Base-by-base conservation (phyloP, 2,329 filamentous ascomycete species). In the Trichoderma asperellum region DNA sequence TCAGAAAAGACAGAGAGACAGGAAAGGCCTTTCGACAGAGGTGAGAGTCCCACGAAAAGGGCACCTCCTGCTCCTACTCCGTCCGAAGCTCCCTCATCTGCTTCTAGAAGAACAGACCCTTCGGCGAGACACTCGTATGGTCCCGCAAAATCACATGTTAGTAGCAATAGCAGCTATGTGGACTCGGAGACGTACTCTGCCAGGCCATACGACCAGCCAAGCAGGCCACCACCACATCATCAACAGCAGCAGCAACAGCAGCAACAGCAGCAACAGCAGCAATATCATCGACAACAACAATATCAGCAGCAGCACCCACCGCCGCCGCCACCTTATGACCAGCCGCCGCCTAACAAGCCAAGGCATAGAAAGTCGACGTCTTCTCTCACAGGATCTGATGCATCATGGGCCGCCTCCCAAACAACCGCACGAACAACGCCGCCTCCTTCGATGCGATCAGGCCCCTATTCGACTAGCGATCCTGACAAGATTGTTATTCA, bases 401-500 rank as follows among this genome's bases (percentile, higher is more conserved):
- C 91, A 16, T 97, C 93, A 0, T 97, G 95, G 80, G 91, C 93
- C 2, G 87, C 92, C 1, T 96, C 93, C 11, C 89, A 93, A 70
- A 94, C 92, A 18, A 97, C 94, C 0, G 87, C 92, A 12, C 89
- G 89, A 69, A 97, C 94, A 7, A 93, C 92, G 5, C 92, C 94
- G 10, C 93, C 94, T 18, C 91, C 92, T 1, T 94, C 92, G 4
- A 86, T 90, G 72, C 88, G 92, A 59, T 89, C 47, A 24, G 18
- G 90, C 1, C 88, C 92, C 2, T 98, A 97, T 80, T 87, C 89
- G 43, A 97, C 94, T 34, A 92, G 92, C 73, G 93, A 98, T 77
- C 94, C 95, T 0, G 90, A 97, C 82, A 99, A 99, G 86, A 96
- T 99, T 77, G 90, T 97, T 72, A 95, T 99, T 80, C 92, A 92